These are phyloP conservation scores for Phaeomoniella chlamydospora DNA, from an alignment of 2,329 filamentous ascomycete genomes.

Conservation along the genomic window DNA sequence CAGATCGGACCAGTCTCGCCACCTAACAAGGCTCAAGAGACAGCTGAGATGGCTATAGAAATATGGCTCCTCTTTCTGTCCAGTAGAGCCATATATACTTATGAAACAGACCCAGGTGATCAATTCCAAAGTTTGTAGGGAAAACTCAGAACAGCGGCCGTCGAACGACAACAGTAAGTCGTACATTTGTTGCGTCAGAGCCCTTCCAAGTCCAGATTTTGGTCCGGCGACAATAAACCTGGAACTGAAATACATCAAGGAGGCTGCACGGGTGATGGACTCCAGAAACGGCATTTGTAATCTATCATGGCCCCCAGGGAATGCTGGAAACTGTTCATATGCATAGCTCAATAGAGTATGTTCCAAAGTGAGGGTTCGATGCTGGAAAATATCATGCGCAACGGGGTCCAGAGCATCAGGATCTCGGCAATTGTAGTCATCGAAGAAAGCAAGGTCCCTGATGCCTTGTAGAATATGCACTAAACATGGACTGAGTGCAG, in stretches of 20 bases:
- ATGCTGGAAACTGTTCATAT: constrained; percentile 7
- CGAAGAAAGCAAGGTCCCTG: constrained; percentile 18
- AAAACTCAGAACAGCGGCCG: background rate
- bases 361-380: constrained; percentile 19
- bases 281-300: constrained; percentile 6
- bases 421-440: constrained; percentile 13
- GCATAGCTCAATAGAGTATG: constrained; percentile 23
- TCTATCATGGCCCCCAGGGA: background rate
- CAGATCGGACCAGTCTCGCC: background rate
- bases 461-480: constrained; percentile 13
- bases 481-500: constrained; percentile 15
- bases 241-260: constrained; percentile 1
- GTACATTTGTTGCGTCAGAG: constrained; percentile 5
- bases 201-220: constrained; percentile 7
- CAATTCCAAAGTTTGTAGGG: background rate
- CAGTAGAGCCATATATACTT: background rate
- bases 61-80: background rate
- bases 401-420: constrained; percentile 9
- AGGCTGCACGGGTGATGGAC: constrained; percentile 7
- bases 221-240: constrained; percentile 8
- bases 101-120: background rate
- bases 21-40: background rate
- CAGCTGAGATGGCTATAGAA: background rate
- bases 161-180: background rate
- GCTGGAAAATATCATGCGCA: constrained; percentile 19